These are phyloP conservation scores for Tuctoria greenei DNA, from an alignment of 176 grass and related monocot species.

Conservation along the genomic window DNA sequence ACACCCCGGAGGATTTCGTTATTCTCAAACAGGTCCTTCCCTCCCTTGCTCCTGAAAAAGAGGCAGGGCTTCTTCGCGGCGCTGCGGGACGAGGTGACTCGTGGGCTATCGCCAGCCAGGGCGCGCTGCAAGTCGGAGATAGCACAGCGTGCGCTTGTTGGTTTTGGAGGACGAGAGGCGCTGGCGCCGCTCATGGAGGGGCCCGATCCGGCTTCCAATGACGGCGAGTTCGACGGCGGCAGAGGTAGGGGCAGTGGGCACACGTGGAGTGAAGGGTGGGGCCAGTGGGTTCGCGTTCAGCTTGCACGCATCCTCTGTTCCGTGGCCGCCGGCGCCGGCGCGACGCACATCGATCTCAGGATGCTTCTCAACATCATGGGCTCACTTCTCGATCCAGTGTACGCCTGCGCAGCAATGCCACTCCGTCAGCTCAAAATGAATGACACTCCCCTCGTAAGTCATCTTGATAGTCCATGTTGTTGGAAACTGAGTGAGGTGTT, in stretches of 20 bases:
- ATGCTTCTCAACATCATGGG: slow-evolving; percentile 69
- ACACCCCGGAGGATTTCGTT: background rate
- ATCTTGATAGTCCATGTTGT: background rate
- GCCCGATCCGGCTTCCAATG: slow-evolving; percentile 55
- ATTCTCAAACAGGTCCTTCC: slow-evolving; percentile 5
- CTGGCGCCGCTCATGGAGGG: slow-evolving; percentile 83
- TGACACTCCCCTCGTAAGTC: slow-evolving; percentile 74
- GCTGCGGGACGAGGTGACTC: slow-evolving; percentile 57
- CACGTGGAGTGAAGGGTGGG: slow-evolving; percentile 57
- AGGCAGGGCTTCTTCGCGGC: slow-evolving; percentile 71
- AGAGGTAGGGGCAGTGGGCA: background rate
- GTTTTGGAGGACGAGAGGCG: slow-evolving; percentile 38
- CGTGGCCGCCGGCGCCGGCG: background rate
- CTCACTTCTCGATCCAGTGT: slow-evolving; percentile 65
- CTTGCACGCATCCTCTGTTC: slow-evolving; percentile 43
- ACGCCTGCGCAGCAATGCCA: slow-evolving; percentile 63
- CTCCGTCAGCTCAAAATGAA: slow-evolving; percentile 69
- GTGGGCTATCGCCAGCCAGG: slow-evolving; percentile 61
- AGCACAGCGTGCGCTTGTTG: background rate
- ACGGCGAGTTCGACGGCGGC: slow-evolving; percentile 29
- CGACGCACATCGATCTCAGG: slow-evolving; percentile 45
- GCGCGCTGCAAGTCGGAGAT: slow-evolving; percentile 32
- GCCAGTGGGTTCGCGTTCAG: slow-evolving; percentile 53
- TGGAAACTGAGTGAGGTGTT: too few species aligned
- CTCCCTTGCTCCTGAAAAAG: slow-evolving; percentile 46